Percentiles rank a stretch among this genome's conserved stretches.
Evolutionary conservation across 2,329 filamentous ascomycete genomes (phyloP).

Genomic region (Aureobasidium zeae): DNA sequence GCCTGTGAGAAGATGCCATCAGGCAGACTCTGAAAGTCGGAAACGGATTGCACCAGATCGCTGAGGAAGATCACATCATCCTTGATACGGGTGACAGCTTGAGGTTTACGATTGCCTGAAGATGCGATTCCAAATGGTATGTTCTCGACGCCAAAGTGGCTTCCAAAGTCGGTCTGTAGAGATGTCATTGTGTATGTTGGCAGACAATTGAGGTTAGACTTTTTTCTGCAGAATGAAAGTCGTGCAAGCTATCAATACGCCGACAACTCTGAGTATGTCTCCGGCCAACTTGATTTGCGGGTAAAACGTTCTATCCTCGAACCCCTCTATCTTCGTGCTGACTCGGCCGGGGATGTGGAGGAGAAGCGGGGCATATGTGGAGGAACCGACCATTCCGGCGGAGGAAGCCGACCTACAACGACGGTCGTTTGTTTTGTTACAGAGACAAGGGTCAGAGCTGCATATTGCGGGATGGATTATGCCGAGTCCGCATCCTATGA

Average conservation of each 20-base stretch:
- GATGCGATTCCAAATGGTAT: conserved; percentile 48
- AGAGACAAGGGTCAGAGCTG: not conserved
- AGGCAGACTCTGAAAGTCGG: conserved; percentile 17
- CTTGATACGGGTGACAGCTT: conserved; percentile 43
- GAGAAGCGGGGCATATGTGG: not conserved
- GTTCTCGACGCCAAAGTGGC: conserved; percentile 44
- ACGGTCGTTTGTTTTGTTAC: not conserved
- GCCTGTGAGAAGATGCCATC: conserved; percentile 26
- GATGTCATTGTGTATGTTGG: conserved; percentile 8
- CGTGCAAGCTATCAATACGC: not conserved
- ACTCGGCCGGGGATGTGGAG: not conserved
- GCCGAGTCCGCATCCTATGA: conserved; percentile 1
- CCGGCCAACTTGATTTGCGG: too few relatives aligned
- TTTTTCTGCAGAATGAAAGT: too few relatives aligned
- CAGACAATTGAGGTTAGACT: not conserved
- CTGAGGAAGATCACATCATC: conserved; percentile 46
- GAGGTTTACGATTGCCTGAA: conserved; percentile 31
- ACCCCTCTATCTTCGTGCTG: not conserved
- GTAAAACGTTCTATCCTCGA: too few relatives aligned
- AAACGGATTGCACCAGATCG: conserved; percentile 10
- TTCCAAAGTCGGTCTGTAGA: conserved; percentile 12
- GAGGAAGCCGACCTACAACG: not conserved
- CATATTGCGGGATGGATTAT: not conserved
- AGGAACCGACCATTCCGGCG: not conserved
- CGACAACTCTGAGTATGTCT: too few relatives aligned